phyloP scores from a whole-genome alignment of 2,329 filamentous ascomycete species.

The Bimuria novae-zelandiae region DNA sequence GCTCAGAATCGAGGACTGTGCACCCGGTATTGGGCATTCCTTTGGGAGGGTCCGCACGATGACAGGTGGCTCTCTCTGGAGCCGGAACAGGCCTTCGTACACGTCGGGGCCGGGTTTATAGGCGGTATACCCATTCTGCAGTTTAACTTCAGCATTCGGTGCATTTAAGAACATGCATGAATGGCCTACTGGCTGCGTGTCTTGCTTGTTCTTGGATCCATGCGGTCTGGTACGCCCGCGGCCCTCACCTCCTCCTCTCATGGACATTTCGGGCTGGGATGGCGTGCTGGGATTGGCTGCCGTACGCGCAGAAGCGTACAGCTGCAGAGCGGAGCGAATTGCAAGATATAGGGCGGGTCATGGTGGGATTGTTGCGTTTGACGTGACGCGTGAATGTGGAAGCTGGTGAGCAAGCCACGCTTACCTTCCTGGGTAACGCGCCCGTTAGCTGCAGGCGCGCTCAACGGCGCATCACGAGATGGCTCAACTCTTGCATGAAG shows the following conservation, averaged over 20 bases:
- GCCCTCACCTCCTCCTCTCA: constrained; percentile 23
- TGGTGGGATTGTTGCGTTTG: constrained; percentile 8
- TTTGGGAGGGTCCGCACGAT: constrained; percentile 30
- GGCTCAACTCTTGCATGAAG: no score
- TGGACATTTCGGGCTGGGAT: constrained; percentile 22
- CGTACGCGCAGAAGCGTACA: not conserved
- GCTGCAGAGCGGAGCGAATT: not conserved
- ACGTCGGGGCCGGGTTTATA: constrained; percentile 35
- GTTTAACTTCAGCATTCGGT: constrained; percentile 1
- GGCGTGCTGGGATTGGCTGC: not conserved
- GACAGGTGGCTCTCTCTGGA: constrained; percentile 32
- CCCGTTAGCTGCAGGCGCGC: not conserved
- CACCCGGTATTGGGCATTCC: constrained; percentile 34
- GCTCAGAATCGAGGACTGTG: constrained; percentile 34
- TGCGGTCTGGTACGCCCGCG: constrained; percentile 20
- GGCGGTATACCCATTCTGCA: constrained; percentile 36
- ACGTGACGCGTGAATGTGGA: not conserved
- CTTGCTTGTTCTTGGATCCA: constrained; percentile 21
- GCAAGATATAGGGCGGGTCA: constrained; percentile 6
- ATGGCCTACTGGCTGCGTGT: constrained; percentile 16
- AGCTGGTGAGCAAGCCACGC: not conserved
- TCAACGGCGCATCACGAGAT: not conserved
- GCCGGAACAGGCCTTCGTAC: constrained; percentile 35
- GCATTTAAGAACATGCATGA: not conserved
- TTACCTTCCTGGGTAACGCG: constrained; percentile 1